Percentiles rank a stretch among this genome's conserved stretches.
Evolutionary conservation across 192 early-diverging fungal species (phyloP).

Genomic region (Backusella macrospora): DNA sequence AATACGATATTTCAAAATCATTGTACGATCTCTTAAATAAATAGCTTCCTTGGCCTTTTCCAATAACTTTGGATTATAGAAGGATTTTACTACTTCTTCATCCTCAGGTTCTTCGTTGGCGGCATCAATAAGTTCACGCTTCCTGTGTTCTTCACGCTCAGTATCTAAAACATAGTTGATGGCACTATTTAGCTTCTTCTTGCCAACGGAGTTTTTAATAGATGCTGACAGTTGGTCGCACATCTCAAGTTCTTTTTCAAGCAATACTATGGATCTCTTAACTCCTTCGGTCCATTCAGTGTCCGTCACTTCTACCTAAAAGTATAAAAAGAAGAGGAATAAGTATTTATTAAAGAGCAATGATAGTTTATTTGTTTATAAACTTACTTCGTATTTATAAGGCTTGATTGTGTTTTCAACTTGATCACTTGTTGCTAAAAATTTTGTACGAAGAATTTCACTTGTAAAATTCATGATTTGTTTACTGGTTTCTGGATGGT

Average conservation of each 20-base stretch:
- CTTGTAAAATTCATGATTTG: slow-evolving; percentile 83
- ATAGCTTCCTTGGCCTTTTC: slow-evolving; percentile 80
- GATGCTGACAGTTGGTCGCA: slow-evolving; percentile 69
- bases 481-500: slow-evolving; percentile 80
- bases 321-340: slow-evolving; percentile 16
- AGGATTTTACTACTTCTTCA: slow-evolving; percentile 60
- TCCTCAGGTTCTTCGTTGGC: slow-evolving; percentile 44
- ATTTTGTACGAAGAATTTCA: slow-evolving; percentile 85
- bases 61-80: slow-evolving; percentile 75
- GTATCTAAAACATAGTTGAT: slow-evolving; percentile 75
- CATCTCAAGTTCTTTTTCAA: slow-evolving; percentile 83
- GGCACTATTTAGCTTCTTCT: slow-evolving; percentile 81
- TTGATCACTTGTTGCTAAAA: slow-evolving; percentile 90
- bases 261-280: slow-evolving; percentile 70
- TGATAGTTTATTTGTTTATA: not conserved
- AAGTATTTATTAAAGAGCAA: not conserved
- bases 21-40: slow-evolving; percentile 73
- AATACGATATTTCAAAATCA: slow-evolving; percentile 80
- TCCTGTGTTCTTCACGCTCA: slow-evolving; percentile 62
- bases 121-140: slow-evolving; percentile 22
- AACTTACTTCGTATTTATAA: slow-evolving; percentile 85
- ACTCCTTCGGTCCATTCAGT: slow-evolving; percentile 93
- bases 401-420: slow-evolving; percentile 99
- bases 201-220: slow-evolving; percentile 77
- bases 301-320: slow-evolving; percentile 80